These are phyloP conservation scores for Pinus albicaulis DNA, from an alignment of 75 land plant species.

Conservation along the genomic window DNA sequence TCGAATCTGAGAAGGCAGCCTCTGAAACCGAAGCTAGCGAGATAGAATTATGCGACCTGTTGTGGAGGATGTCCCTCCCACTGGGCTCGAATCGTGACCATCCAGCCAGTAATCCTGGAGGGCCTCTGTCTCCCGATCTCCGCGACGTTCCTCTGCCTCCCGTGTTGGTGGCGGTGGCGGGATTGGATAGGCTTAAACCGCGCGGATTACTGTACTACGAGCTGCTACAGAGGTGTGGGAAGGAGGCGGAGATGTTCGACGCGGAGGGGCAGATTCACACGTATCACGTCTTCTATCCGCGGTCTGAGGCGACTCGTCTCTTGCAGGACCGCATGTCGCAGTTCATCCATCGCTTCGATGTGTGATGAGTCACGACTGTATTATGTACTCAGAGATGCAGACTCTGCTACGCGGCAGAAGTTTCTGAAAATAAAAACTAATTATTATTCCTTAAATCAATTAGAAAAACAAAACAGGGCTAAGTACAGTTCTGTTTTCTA, in stretches of 20 bases:
- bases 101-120: slow-evolving; percentile 20
- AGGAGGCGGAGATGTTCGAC: slow-evolving; percentile 14
- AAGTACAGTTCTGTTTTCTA: too few relatives aligned
- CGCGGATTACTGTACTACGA: slow-evolving; percentile 27
- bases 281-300: background rate
- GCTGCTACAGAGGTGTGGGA: slow-evolving; percentile 14
- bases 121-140: background rate
- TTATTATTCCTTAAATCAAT: too few relatives aligned
- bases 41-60: slow-evolving; percentile 1
- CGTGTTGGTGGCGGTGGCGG: slow-evolving; percentile 25
- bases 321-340: background rate
- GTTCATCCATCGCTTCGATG: background rate
- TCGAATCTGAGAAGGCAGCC: background rate
- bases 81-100: slow-evolving; percentile 13
- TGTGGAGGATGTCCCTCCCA: slow-evolving; percentile 21
- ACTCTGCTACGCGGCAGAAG: too few relatives aligned
- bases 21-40: background rate
- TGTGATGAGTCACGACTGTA: too few relatives aligned
- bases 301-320: background rate
- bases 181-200: slow-evolving; percentile 20
- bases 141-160: slow-evolving; percentile 13
- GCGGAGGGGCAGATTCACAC: background rate
- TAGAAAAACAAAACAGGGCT: too few relatives aligned
- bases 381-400: too few relatives aligned
- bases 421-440: too few relatives aligned